phyloP scores from a whole-genome alignment of 805 yeast genomes.

The Cyberlindnera japonica region DNA sequence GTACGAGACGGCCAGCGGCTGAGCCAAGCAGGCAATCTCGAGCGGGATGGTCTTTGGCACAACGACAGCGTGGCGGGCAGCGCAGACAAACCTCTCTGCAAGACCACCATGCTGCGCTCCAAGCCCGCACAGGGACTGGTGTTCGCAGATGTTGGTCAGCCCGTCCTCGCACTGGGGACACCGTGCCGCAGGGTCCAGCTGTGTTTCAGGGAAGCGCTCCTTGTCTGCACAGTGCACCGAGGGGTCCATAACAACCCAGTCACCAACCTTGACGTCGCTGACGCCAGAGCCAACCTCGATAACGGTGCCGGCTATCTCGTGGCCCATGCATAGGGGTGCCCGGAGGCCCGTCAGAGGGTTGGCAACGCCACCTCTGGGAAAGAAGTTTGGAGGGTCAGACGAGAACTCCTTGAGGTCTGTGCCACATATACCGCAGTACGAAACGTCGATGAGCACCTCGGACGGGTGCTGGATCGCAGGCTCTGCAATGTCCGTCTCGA shows the following conservation, averaged over 20 bases:
- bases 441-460: slow-evolving; percentile 43
- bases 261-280: slow-evolving; percentile 43
- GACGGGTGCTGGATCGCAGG: slow-evolving; percentile 35
- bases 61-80: slow-evolving; percentile 36
- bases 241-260: slow-evolving; percentile 61
- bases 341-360: slow-evolving; percentile 39
- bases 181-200: slow-evolving; percentile 25
- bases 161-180: slow-evolving; percentile 52
- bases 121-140: slow-evolving; percentile 48
- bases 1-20: slow-evolving; percentile 59
- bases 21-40: slow-evolving; percentile 49
- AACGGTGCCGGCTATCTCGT: slow-evolving; percentile 49
- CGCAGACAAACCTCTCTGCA: slow-evolving; percentile 45
- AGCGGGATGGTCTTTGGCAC: slow-evolving; percentile 39
- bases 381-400: slow-evolving; percentile 57
- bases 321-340: slow-evolving; percentile 50
- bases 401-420: slow-evolving; percentile 55
- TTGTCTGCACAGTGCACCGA: slow-evolving; percentile 54
- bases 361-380: slow-evolving; percentile 36
- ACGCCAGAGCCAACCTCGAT: slow-evolving; percentile 45
- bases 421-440: slow-evolving; percentile 63
- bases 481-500: slow-evolving; percentile 32
- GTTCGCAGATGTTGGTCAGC: slow-evolving; percentile 47
- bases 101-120: slow-evolving; percentile 57
- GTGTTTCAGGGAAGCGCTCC: slow-evolving; percentile 35